A percentile compares a stretch with the other conserved stretches of the same genome.
phyloP scores from a whole-genome alignment of 2,329 filamentous ascomycete species.

The Beauveria rudraprayagi region DNA sequence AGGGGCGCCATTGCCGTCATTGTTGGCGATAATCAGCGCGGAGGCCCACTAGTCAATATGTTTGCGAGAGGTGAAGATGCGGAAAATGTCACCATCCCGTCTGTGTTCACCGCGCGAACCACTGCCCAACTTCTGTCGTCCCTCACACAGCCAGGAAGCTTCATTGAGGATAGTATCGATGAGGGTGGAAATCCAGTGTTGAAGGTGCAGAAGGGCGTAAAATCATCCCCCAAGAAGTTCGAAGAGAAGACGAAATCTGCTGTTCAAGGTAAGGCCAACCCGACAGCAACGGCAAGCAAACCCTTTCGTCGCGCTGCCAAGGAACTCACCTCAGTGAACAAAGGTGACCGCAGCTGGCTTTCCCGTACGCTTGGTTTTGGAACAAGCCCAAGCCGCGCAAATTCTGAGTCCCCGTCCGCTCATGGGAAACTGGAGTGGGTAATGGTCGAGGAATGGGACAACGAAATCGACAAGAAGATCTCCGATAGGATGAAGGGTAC shows the following conservation, averaged over 20 bases:
- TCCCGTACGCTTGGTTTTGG: constrained; percentile 32
- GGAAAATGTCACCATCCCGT: constrained; percentile 88
- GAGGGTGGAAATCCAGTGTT: constrained; percentile 51
- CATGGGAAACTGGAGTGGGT: constrained; percentile 72
- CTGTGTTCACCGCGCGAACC: constrained; percentile 89
- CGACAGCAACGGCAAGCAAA: constrained; percentile 15
- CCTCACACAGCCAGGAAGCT: constrained; percentile 64
- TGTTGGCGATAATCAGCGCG: constrained; percentile 86
- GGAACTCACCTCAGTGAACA: constrained; percentile 14
- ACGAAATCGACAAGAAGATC: constrained; percentile 38
- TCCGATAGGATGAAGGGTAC: constrained; percentile 34
- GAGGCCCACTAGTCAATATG: constrained; percentile 90
- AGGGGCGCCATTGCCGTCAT: constrained; percentile 84
- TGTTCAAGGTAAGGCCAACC: constrained; percentile 20
- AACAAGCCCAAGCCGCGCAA: constrained; percentile 21
- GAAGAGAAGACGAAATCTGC: constrained; percentile 25
- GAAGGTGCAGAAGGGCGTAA: constrained; percentile 44
- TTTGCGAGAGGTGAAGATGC: constrained; percentile 88
- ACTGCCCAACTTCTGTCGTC: constrained; percentile 90
- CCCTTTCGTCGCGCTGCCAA: constrained; percentile 22
- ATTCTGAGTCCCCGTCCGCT: constrained; percentile 55
- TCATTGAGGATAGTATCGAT: constrained; percentile 51
- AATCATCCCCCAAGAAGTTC: constrained; percentile 13
- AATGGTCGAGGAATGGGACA: constrained; percentile 56
- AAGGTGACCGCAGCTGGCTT: constrained; percentile 32